Conservation (phyloP, 768 basidiomycete genomes). For the Suillus americanus region DNA sequence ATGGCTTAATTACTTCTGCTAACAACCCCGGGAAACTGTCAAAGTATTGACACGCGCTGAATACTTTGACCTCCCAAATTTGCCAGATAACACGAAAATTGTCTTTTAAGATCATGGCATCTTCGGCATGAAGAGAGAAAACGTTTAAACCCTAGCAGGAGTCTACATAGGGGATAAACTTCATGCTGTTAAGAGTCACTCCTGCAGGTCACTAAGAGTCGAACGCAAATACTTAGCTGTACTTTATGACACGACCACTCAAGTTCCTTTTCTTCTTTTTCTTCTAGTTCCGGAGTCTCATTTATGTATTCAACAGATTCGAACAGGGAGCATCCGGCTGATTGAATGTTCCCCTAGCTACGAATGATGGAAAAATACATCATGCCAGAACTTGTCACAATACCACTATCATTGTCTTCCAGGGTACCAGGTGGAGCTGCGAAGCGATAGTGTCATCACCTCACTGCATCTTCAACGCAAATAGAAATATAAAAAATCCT, state of each 20-base stretch:
- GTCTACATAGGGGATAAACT: not conserved
- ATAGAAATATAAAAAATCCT: not conserved
- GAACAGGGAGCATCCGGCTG: not conserved
- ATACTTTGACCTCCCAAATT: not conserved
- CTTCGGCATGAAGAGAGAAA: not conserved
- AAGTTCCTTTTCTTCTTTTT: no score
- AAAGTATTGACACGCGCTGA: not conserved
- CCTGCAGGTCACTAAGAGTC: not conserved
- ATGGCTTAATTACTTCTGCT: not conserved
- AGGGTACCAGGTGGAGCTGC: not conserved
- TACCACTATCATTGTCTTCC: not conserved
- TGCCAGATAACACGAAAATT: not conserved
- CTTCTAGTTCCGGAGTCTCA: not conserved
- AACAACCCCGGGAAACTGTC: not conserved
- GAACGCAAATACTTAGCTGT: not conserved
- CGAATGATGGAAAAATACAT: not conserved
- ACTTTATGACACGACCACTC: no score
- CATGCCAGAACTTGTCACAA: not conserved
- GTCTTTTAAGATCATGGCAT: no score
- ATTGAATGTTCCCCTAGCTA: not conserved
- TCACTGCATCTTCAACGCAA: not conserved
- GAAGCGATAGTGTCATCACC: not conserved
- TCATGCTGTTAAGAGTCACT: not conserved
- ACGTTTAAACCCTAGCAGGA: no score
- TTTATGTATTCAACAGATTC: not conserved